Base-by-base conservation (phyloP, 768 basidiomycete genomes). In the Xerocomellus amylosporus region DNA sequence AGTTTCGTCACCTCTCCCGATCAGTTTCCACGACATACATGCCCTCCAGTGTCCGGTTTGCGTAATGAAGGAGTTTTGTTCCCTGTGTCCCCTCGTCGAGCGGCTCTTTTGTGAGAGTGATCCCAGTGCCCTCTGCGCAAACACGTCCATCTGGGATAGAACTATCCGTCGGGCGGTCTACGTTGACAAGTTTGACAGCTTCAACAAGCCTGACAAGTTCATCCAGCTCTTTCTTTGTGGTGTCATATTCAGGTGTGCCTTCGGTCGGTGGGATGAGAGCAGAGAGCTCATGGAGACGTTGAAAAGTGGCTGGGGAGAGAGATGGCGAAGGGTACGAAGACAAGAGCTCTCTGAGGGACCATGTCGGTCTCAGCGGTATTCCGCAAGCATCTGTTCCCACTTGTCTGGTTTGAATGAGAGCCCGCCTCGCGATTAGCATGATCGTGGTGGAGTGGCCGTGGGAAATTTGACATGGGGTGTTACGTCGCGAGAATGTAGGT, bases 261-360 rank as follows among this genome's bases (percentile, higher is more conserved):
- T 82, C 75, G 44, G 74, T 66, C 2, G 90, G 91, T 2, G 88
- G 83, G 26, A 79, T 65, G 41, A 93, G 77, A 33, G 91, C 90
- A 45, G 90, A 85, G 43, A 90, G 78, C 37, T 84, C 73, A 63
- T 93, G 85, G 4, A 93, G 78, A 45, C 77, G 85, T 34, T 75
- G 76, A 50, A 93, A 73, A 1, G 83, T 86, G 22, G 71, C 60
- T 8, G 82, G 64, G 8, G 83, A 75, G 45, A 93, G 74, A 2
- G 74, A 74, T 17, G 89, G 89, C 13, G 76, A 79, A 3, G 88
- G 84, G 64, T 91, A 93, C 5, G 89, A 90, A 7, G 87, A 86
- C 7, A 93, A 71, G 9, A 93, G 78, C 45, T 85, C 74, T 61
- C 85, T 78, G 44, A 93, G 85, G 49, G 91, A 93, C 91, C 91